Percentiles rank a stretch among this genome's conserved stretches.
These are phyloP conservation scores for Hansenula lynferdii DNA, from an alignment of 1,139 yeast genomes.

Conservation along the genomic window DNA sequence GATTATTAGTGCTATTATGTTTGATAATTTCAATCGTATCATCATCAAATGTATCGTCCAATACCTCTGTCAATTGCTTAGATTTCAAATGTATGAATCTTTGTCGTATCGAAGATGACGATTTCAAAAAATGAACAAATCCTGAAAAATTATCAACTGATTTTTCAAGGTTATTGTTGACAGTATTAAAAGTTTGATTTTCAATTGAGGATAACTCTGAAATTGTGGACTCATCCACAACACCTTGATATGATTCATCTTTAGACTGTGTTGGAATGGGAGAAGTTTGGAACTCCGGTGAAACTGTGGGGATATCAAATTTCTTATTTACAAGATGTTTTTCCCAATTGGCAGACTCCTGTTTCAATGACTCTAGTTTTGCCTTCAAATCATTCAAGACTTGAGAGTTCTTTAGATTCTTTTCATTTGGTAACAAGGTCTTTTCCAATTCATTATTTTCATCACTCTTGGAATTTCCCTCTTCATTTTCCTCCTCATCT, in stretches of 20 bases:
- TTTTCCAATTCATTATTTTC: constrained; percentile 7
- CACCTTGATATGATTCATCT: constrained; percentile 7
- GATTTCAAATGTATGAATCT: constrained; percentile 19
- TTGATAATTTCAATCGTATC: constrained; percentile 19
- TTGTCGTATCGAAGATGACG: constrained; percentile 14
- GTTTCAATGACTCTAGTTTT: constrained; percentile 38
- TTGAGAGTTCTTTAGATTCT: constrained; percentile 44
- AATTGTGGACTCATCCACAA: constrained; percentile 12
- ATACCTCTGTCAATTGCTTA: constrained; percentile 16
- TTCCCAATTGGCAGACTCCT: constrained; percentile 49
- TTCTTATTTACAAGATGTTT: constrained; percentile 13
- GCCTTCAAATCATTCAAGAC: constrained; percentile 41
- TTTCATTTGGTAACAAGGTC: constrained; percentile 47
- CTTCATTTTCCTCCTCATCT: constrained; percentile 24
- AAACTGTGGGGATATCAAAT: constrained; percentile 4
- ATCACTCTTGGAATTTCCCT: constrained; percentile 2
- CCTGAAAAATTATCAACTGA: constrained; percentile 17
- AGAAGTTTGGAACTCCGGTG: neutral
- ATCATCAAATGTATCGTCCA: constrained; percentile 23
- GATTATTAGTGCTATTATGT: constrained; percentile 5
- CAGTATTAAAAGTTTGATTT: constrained; percentile 17
- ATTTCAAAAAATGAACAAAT: constrained; percentile 15
- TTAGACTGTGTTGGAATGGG: neutral
- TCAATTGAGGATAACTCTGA: constrained; percentile 12
- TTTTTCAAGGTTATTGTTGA: constrained; percentile 15